A percentile compares a stretch with the other conserved stretches of the same genome.
Evolutionary conservation across 2,329 filamentous ascomycete species (phyloP).

Genomic region (Aspergillus japonicus): DNA sequence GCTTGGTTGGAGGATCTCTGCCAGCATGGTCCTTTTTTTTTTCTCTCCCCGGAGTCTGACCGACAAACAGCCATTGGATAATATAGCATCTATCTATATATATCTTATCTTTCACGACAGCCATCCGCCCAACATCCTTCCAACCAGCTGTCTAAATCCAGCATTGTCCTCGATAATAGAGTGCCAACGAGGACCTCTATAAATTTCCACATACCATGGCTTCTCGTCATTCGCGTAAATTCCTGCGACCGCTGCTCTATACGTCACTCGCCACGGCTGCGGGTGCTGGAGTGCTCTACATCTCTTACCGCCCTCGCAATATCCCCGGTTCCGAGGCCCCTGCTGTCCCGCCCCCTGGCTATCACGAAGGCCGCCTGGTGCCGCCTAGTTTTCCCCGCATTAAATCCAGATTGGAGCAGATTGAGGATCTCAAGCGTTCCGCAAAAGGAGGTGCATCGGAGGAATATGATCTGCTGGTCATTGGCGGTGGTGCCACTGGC

Average conservation of each 20-base stretch:
- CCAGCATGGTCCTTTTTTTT: background rate
- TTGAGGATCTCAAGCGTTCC: slow-evolving; percentile 52
- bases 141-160: background rate
- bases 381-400: slow-evolving; percentile 53
- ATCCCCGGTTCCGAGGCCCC: slow-evolving; percentile 64
- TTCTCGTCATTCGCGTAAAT: slow-evolving; percentile 45
- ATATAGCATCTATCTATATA: background rate
- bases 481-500: slow-evolving; percentile 77
- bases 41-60: background rate
- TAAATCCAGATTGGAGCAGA: slow-evolving; percentile 52
- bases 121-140: background rate
- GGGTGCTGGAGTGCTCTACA: slow-evolving; percentile 59
- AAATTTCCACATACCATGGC: slow-evolving; percentile 31
- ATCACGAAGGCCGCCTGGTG: slow-evolving; percentile 58
- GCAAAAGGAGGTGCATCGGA: slow-evolving; percentile 21
- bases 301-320: slow-evolving; percentile 62
- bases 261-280: slow-evolving; percentile 55
- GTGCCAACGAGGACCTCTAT: background rate
- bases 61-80: background rate
- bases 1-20: background rate
- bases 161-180: background rate
- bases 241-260: slow-evolving; percentile 60
- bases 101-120: background rate
- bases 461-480: slow-evolving; percentile 74
- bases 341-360: slow-evolving; percentile 62